Evolutionary conservation across 2,329 filamentous ascomycete species (phyloP).

Genomic region (Didymella pomorum): DNA sequence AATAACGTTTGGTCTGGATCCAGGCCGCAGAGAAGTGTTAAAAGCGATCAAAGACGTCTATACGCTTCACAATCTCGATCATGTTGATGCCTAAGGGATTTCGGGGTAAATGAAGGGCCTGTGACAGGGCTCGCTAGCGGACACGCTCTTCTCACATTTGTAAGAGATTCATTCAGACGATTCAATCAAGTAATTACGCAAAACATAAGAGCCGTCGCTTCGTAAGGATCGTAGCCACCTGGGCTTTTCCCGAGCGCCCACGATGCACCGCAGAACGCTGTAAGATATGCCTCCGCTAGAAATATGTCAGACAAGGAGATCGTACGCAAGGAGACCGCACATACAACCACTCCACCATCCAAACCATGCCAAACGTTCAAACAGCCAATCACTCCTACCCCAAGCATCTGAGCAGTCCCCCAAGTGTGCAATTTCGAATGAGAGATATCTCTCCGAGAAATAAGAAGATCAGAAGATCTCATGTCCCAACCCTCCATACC

Average conservation of each 20-base stretch:
- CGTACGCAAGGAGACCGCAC: background rate
- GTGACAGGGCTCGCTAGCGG: too few relatives aligned
- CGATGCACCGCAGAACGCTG: background rate
- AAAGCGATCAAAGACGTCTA: too few relatives aligned
- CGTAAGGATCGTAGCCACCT: background rate
- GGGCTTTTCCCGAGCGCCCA: background rate
- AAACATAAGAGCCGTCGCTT: background rate
- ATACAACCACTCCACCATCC: background rate
- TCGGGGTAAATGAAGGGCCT: too few relatives aligned
- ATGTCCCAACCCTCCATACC: conserved; percentile 44
- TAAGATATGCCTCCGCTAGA: background rate
- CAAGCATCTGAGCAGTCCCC: too few relatives aligned
- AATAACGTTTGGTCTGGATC: too few relatives aligned
- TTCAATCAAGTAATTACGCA: background rate
- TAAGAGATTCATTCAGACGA: too few relatives aligned
- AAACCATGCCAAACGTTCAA: too few relatives aligned
- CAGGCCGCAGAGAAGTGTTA: too few relatives aligned
- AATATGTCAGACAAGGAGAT: background rate
- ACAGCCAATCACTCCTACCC: background rate
- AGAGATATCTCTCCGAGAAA: background rate
- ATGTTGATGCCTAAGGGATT: too few relatives aligned
- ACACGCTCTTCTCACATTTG: too few relatives aligned
- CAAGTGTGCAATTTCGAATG: too few relatives aligned
- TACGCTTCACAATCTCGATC: too few relatives aligned
- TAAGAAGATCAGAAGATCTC: conserved; percentile 45